Base-by-base conservation (phyloP, 257 asterid genomes). In the Voacanga thouarsii region DNA sequence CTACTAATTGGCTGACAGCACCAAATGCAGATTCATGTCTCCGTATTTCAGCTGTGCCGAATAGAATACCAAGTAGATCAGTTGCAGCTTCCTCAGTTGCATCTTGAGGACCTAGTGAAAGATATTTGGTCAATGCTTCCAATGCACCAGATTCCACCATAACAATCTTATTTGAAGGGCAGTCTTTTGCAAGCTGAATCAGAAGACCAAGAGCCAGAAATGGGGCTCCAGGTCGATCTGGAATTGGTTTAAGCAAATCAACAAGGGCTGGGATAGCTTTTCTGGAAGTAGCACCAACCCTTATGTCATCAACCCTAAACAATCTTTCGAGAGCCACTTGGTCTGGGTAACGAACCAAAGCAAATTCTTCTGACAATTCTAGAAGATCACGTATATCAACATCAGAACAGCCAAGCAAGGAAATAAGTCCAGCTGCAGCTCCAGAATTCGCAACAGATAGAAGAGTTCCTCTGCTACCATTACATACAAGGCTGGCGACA, bases 401-500 rank as follows among this genome's bases (percentile, higher is more conserved):
- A 81, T 96, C 98, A 63, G 97, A 91, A 86, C 98, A 96, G 51
- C 99, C 99, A 77, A 96, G 94, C 86, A 93, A 85, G 69, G 96
- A 85, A 78, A 96, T 92, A 83, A 96, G 97, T 78, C 99, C 99
- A 12, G 88, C 87, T 15, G 99, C 93, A 28, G 92, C 93, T 64
- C 99, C 99, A 64, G 99, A 93, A 87, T 93, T 96, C 59, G 99
- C 97, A 78, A 93, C 97, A 44, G 99, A 96, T 49, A 96, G 94
- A 84, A 96, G 99, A 81, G 99, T 96, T 82, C 99, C 99, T 84
- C 99, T 85, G 97, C 95, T 96, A 63, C 99, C 99, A 64, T 96
- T 93, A 81, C 97, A 93, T 75, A 96, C 98, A 75, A 96, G 98
- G 87, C 99, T 96, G 56, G 94, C 90, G 76, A 93, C 89, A 43